A percentile compares a stretch with the other conserved stretches of the same genome.
phyloP scores from a whole-genome alignment of 2,329 filamentous ascomycete genomes.

The Scorias spongiosa region DNA sequence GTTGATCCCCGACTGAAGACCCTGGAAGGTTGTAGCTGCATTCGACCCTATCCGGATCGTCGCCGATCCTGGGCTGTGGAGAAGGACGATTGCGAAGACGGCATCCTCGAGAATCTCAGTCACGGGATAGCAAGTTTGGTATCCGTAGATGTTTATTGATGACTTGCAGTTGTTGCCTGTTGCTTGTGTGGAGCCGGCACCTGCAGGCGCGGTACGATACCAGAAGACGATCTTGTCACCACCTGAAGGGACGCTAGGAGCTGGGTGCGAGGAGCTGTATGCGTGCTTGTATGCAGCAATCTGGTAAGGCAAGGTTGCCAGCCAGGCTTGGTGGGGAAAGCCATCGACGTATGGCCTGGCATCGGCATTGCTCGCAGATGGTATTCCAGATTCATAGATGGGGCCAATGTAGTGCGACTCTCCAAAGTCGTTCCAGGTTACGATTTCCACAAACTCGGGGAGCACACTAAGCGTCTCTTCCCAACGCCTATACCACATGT shows the following conservation, averaged over 20 bases:
- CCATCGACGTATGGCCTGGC: slow-evolving; percentile 2
- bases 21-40: slow-evolving; percentile 11
- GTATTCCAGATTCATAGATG: slow-evolving; percentile 2
- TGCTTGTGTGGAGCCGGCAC: slow-evolving; percentile 24
- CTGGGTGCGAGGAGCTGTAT: slow-evolving; percentile 3
- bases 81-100: slow-evolving; percentile 29
- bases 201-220: slow-evolving; percentile 28
- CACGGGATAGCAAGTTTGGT: slow-evolving; percentile 8
- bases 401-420: slow-evolving; percentile 41
- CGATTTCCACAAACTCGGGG: slow-evolving; percentile 40
- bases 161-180: slow-evolving; percentile 10
- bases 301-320: slow-evolving; percentile 34
- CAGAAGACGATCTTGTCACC: slow-evolving; percentile 24
- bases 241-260: slow-evolving; percentile 10
- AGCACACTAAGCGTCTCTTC: slow-evolving; percentile 34
- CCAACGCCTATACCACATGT: slow-evolving; percentile 46
- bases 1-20: slow-evolving; percentile 8
- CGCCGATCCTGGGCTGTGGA: slow-evolving; percentile 17
- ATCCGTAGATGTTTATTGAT: slow-evolving; percentile 20
- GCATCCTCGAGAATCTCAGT: slow-evolving; percentile 27
- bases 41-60: slow-evolving; percentile 24
- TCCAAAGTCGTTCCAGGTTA: slow-evolving; percentile 47
- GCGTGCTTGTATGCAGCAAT: slow-evolving; percentile 36
- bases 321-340: slow-evolving; percentile 34
- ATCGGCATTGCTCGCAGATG: slow-evolving; percentile 1